phyloP scores from a whole-genome alignment of 1,284 basidiomycete genomes.

The Rhodotorula sp. region DNA sequence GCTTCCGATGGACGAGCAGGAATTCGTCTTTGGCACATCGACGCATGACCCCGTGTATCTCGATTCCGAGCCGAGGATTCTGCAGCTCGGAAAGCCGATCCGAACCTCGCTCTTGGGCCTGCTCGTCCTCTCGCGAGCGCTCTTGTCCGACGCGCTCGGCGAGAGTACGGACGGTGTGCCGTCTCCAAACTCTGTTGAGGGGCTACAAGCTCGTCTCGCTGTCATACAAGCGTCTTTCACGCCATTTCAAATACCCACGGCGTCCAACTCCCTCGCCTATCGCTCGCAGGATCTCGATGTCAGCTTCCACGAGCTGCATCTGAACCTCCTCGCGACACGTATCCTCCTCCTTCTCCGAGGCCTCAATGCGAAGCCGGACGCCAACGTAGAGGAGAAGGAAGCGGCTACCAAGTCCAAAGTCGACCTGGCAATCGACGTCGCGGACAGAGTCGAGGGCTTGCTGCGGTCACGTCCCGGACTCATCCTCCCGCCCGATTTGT shows the following conservation, averaged over 20 bases:
- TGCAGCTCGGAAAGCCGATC: not conserved
- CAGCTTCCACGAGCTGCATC: not conserved
- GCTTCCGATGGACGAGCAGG: constrained; percentile 11
- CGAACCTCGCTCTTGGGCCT: constrained; percentile 8
- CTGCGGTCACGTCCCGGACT: too few relatives aligned
- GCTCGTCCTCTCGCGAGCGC: not conserved
- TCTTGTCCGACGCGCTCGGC: not conserved
- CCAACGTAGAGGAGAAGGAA: not conserved
- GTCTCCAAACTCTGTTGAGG: too few relatives aligned
- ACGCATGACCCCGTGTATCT: not conserved
- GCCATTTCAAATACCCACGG: constrained; percentile 1
- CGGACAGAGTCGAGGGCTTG: too few relatives aligned
- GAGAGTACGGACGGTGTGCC: too few relatives aligned
- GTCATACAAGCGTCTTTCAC: not conserved
- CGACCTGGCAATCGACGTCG: too few relatives aligned
- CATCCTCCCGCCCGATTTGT: too few relatives aligned
- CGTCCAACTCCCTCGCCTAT: constrained; percentile 12
- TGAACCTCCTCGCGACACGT: not conserved
- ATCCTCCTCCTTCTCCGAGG: not conserved
- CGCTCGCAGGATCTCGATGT: constrained; percentile 8
- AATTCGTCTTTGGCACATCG: constrained; percentile 11
- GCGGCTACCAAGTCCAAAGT: too few relatives aligned
- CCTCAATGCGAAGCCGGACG: not conserved
- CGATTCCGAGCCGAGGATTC: not conserved
- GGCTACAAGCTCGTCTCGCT: not conserved